Conservation (phyloP, 2,329 filamentous ascomycete genomes). For the Canariomyces notabilis region DNA sequence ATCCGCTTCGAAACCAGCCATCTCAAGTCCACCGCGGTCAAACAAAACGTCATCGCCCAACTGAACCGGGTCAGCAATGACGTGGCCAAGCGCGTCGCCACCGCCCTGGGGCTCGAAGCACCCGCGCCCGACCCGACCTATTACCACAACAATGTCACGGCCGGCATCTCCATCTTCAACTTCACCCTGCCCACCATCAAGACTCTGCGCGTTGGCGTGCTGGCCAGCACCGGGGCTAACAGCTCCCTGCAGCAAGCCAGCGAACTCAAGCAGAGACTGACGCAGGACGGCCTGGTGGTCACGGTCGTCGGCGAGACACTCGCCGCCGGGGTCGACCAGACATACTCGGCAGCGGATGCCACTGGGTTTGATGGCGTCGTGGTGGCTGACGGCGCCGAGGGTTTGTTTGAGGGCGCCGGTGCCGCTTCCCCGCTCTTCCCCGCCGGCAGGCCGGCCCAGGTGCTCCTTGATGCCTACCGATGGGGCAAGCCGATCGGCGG, state of each 20-base stretch:
- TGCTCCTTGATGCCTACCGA: constrained; percentile 57
- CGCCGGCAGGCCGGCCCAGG: constrained; percentile 56
- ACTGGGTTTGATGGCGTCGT: constrained; percentile 59
- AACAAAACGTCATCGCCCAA: constrained; percentile 61
- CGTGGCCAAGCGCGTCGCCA: constrained; percentile 59
- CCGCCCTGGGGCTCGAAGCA: constrained; percentile 53
- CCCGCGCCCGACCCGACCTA: constrained; percentile 57
- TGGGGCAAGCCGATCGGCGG: constrained; percentile 67
- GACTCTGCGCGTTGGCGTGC: constrained; percentile 58
- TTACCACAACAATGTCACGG: constrained; percentile 66
- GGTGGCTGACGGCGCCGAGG: constrained; percentile 48
- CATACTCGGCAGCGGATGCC: constrained; percentile 62
- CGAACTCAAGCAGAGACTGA: constrained; percentile 45
- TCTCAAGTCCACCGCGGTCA: constrained; percentile 51
- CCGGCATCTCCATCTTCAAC: constrained; percentile 55
- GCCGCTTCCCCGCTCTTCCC: constrained; percentile 55
- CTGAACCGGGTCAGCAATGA: constrained; percentile 66
- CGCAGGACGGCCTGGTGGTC: constrained; percentile 48
- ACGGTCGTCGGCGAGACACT: constrained; percentile 58
- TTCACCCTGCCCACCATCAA: constrained; percentile 55
- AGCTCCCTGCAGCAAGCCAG: constrained; percentile 45
- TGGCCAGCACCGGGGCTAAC: constrained; percentile 42
- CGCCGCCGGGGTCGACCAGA: constrained; percentile 50
- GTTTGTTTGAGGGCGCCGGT: constrained; percentile 42
- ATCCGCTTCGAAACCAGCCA: constrained; percentile 66